These are phyloP conservation scores for Fusarium sp. DNA, from an alignment of 2,329 filamentous ascomycete species.

Conservation along the genomic window DNA sequence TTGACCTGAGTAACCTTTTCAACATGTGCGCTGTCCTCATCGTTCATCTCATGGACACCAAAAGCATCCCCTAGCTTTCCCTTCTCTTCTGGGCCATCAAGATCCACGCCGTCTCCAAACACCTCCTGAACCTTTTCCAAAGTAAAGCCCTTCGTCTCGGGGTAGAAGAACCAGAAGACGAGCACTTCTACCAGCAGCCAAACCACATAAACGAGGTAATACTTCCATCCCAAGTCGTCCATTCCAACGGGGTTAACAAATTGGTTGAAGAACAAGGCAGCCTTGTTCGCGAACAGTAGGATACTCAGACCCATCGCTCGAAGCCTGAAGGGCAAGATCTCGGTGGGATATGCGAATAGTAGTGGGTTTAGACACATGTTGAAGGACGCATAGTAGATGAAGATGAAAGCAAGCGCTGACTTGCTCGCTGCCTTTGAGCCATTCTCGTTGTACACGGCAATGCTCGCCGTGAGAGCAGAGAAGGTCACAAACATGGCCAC, in stretches of 20 bases:
- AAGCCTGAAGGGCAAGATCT: slow-evolving; percentile 29
- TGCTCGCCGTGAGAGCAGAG: slow-evolving; percentile 22
- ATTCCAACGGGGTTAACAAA: slow-evolving; percentile 44
- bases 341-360: slow-evolving; percentile 18
- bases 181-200: slow-evolving; percentile 38
- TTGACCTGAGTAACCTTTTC: neutral
- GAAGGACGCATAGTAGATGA: slow-evolving; percentile 30
- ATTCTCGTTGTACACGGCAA: slow-evolving; percentile 26
- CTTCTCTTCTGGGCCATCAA: slow-evolving; percentile 14
- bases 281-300: slow-evolving; percentile 25
- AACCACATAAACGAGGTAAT: slow-evolving; percentile 41
- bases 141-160: slow-evolving; percentile 57
- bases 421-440: slow-evolving; percentile 24
- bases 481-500: slow-evolving; percentile 29
- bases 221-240: slow-evolving; percentile 33
- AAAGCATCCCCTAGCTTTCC: neutral
- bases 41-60: neutral
- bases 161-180: slow-evolving; percentile 55
- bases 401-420: slow-evolving; percentile 28
- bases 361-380: slow-evolving; percentile 30
- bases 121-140: slow-evolving; percentile 27
- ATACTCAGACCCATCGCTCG: slow-evolving; percentile 29
- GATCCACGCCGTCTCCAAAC: slow-evolving; percentile 18
- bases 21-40: neutral
- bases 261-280: slow-evolving; percentile 30